A percentile compares a stretch with the other conserved stretches of the same genome.
Conservation (phyloP, 768 basidiomycete genomes). For the Jaapia argillacea region DNA sequence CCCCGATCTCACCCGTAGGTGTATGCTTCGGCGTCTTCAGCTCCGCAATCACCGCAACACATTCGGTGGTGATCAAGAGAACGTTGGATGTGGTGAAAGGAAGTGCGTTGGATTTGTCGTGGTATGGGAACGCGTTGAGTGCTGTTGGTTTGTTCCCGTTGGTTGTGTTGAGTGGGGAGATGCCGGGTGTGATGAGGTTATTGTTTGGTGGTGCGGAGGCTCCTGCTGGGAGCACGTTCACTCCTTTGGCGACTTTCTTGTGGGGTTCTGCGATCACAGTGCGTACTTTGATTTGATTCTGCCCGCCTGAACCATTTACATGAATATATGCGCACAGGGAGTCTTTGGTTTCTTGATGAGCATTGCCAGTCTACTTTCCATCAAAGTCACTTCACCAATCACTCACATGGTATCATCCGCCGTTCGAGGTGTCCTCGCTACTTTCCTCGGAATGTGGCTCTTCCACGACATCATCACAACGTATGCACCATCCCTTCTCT, state of each 20-base stretch:
- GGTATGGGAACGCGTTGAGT: constrained; percentile 86
- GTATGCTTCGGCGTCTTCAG: constrained; percentile 75
- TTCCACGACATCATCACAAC: constrained; percentile 75
- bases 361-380: constrained; percentile 84
- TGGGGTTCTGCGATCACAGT: constrained; percentile 77
- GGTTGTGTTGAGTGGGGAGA: constrained; percentile 69
- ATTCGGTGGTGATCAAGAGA: constrained; percentile 92
- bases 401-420: constrained; percentile 97
- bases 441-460: constrained; percentile 69
- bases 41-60: constrained; percentile 80
- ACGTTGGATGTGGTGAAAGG: constrained; percentile 72
- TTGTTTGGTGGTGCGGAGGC: constrained; percentile 37
- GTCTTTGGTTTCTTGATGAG: constrained; percentile 89
- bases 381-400: constrained; percentile 96
- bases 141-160: constrained; percentile 65
- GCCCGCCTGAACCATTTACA: background rate
- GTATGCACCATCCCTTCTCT: constrained; percentile 31
- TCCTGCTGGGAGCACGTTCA: constrained; percentile 28
- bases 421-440: constrained; percentile 89
- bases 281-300: too few relatives aligned
- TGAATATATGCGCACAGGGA: constrained; percentile 36
- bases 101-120: constrained; percentile 77
- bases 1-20: constrained; percentile 48
- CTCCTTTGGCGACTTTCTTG: constrained; percentile 54
- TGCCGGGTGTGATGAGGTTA: constrained; percentile 49